Base-by-base conservation (phyloP, 768 basidiomycete genomes). In the Punctularia strigosozonata region DNA sequence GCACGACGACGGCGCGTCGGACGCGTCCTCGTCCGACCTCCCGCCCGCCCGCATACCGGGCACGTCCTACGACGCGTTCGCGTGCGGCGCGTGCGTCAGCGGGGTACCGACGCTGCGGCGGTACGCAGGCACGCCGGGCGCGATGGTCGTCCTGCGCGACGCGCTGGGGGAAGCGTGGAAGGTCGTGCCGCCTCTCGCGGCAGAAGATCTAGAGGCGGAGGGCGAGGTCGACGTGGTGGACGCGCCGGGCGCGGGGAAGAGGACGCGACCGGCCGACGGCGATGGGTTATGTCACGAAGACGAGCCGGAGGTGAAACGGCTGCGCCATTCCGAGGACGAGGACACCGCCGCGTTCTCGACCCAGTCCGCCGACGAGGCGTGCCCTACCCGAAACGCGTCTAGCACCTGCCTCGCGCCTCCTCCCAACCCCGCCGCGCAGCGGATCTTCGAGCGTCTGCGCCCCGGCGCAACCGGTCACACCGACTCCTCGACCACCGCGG, bases 31-130 rank as follows among this genome's bases (percentile, higher is more conserved):
- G 13, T 72, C 72, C 21, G 74, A 64, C 30, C 66, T 87, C 15
- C 79, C 85, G 20, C 75, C 73, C 19, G 71, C 82, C 3, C 64
- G 87, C 17, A 67, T 88, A 37, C 59, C 75, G 17, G 77, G 74
- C 6, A 63, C 63, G 12, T 75, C 81, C 51, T 89, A 90, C 50
- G 84, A 89, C 31, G 64, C 73, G 35, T 74, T 90, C 50, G 60
- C 89, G 14, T 90, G 87, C 56, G 70, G 70, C 24, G 49, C 62
- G 20, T 89, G 87, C 55, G 83, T 80, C n/a, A 57, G 56, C 14
- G 60, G 62, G 37, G 74, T 71, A 34, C 59, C 64, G 20, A 64
- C 64, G 17, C 59, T 89, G 12, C 64, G 60, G 43, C 64, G 69
- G 30, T 78, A 72, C 52, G 84, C 82, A 7, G 86, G 85, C 19